phyloP scores from a whole-genome alignment of 352 stramenopile species.

The Globisporangium rhizosaccharum region DNA sequence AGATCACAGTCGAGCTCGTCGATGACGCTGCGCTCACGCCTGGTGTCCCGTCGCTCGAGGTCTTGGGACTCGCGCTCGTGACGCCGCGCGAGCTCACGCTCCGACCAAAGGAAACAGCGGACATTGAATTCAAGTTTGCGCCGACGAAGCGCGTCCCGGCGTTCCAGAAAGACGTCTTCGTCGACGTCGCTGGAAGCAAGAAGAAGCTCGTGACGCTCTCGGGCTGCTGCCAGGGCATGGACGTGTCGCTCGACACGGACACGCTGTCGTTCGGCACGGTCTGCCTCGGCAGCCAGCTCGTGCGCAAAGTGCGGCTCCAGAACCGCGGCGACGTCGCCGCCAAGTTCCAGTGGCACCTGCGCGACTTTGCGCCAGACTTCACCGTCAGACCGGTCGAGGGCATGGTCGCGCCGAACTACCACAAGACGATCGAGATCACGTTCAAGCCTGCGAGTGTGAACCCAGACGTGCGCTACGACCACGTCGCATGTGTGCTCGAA shows the following conservation, averaged over 20 bases:
- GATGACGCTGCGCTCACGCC: conserved; percentile 13
- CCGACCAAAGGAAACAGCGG: conserved; percentile 66
- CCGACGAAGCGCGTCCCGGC: conserved; percentile 53
- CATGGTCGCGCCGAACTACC: conserved; percentile 72
- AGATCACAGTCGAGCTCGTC: conserved; percentile 57
- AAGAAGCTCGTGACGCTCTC: conserved; percentile 78
- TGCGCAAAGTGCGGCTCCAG: conserved; percentile 82
- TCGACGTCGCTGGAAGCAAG: conserved; percentile 57
- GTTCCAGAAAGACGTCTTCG: conserved; percentile 63
- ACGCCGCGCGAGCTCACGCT: conserved; percentile 61
- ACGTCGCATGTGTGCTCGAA: conserved; percentile 69
- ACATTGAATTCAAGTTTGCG: conserved; percentile 73
- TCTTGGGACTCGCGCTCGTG: conserved; percentile 56
- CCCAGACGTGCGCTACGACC: conserved; percentile 86
- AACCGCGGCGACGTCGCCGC: conserved; percentile 88
- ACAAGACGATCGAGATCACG: conserved; percentile 88
- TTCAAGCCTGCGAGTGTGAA: conserved; percentile 81
- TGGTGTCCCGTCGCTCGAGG: conserved; percentile 26
- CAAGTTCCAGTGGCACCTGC: conserved; percentile 84
- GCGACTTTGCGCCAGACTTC: conserved; percentile 80
- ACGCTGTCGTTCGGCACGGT: conserved; percentile 88
- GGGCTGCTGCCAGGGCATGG: conserved; percentile 88
- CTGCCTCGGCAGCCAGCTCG: conserved; percentile 80
- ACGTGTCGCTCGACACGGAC: conserved; percentile 87
- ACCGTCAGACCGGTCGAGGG: conserved; percentile 73